Conservation (phyloP, 2,329 filamentous ascomycete genomes). For the Atkinsonella texensis region DNA sequence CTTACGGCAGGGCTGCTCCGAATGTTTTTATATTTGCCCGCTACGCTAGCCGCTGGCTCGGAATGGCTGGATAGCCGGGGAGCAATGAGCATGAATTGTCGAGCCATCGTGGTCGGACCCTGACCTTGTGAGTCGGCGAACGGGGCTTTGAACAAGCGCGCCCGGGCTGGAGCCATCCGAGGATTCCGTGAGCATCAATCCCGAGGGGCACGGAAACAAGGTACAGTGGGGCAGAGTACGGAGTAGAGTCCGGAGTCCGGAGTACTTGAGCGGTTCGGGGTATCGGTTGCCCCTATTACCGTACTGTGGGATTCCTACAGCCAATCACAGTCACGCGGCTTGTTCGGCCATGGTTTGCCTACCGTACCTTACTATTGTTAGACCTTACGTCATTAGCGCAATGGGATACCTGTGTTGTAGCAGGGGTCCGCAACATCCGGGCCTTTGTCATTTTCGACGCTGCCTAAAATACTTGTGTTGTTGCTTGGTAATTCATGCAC, state of each 20-base stretch:
- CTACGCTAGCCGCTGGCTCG: background rate
- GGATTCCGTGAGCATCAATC: background rate
- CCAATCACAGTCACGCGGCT: too few relatives aligned
- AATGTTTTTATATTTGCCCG: background rate
- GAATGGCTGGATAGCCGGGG: background rate
- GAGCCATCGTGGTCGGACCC: background rate
- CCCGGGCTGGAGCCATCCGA: conserved; percentile 4
- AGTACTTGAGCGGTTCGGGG: too few relatives aligned
- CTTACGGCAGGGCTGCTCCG: too few relatives aligned
- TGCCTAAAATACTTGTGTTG: background rate
- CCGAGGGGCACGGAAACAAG: background rate
- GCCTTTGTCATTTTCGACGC: background rate
- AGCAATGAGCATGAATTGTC: background rate
- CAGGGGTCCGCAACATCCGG: background rate
- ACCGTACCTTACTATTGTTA: too few relatives aligned
- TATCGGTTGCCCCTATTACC: too few relatives aligned
- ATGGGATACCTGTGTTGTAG: too few relatives aligned
- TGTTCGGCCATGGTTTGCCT: too few relatives aligned
- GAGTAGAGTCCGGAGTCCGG: too few relatives aligned
- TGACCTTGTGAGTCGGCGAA: background rate
- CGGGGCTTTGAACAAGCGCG: background rate
- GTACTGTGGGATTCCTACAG: too few relatives aligned
- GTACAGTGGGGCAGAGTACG: too few relatives aligned
- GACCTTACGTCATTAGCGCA: too few relatives aligned
- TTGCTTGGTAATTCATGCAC: background rate